These are phyloP conservation scores for Penicillium sp. DNA, from an alignment of 2,329 filamentous ascomycete species.

Conservation along the genomic window DNA sequence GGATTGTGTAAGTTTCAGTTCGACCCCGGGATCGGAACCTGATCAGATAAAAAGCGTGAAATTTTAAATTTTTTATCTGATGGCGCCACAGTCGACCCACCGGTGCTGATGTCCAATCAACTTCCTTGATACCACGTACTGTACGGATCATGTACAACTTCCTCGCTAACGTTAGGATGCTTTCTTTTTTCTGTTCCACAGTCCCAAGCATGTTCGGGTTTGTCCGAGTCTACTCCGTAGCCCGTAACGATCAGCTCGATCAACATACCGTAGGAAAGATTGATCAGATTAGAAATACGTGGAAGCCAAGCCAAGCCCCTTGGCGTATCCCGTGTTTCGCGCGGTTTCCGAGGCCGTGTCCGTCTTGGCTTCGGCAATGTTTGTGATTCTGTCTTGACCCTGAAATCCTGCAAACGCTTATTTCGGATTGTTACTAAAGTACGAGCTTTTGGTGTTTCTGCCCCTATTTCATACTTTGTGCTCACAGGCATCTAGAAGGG, in stretches of 20 bases:
- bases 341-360: slow-evolving; percentile 8
- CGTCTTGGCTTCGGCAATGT: background rate
- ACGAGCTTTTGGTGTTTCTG: no score
- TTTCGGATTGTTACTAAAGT: no score
- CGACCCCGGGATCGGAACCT: background rate
- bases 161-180: no score
- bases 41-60: slow-evolving; percentile 19
- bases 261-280: background rate
- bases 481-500: no score
- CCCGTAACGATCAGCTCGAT: background rate
- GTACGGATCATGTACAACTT: no score
- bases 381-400: background rate
- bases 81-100: slow-evolving; percentile 18
- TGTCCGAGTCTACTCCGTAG: background rate
- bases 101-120: background rate
- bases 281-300: background rate
- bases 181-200: background rate
- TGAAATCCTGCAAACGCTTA: no score
- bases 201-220: no score
- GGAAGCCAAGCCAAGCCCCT: background rate
- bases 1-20: background rate
- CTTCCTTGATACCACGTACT: no score
- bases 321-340: slow-evolving; percentile 1
- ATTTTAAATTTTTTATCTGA: slow-evolving; percentile 15
- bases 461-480: no score